Conservation (phyloP, 495 filamentous ascomycete genomes). For the Viridothelium virens region DNA sequence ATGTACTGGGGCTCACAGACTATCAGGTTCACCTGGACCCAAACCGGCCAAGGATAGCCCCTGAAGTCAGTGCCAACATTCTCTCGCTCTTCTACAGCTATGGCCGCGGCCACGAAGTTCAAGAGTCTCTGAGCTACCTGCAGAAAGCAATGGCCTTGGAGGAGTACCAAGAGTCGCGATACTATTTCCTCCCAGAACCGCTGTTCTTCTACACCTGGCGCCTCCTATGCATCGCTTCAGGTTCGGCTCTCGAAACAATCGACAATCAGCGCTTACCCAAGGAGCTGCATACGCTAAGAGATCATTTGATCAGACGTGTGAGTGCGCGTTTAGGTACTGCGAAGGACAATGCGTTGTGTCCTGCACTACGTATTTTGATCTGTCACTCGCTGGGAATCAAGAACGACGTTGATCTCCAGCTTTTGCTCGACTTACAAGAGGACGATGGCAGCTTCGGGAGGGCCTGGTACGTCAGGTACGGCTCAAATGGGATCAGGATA, state of each 20-base stretch:
- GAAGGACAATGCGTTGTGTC: conserved; percentile 16
- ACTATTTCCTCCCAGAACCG: conserved; percentile 16
- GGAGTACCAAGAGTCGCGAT: conserved; percentile 18
- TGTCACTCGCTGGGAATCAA: conserved; percentile 16
- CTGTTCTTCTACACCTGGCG: conserved; percentile 17
- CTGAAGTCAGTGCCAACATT: conserved; percentile 18
- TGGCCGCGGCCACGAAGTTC: conserved; percentile 16
- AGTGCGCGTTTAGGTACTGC: conserved; percentile 17
- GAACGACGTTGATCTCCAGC: conserved; percentile 17
- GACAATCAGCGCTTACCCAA: conserved; percentile 14
- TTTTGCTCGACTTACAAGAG: conserved; percentile 18
- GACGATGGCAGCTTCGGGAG: conserved; percentile 17
- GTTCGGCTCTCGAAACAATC: conserved; percentile 15
- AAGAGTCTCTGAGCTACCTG: conserved; percentile 16
- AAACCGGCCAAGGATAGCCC: conserved; percentile 16
- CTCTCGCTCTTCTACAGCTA: conserved; percentile 17
- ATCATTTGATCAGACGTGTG: conserved; percentile 17
- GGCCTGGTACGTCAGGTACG: conserved; percentile 17
- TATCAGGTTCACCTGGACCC: conserved; percentile 17
- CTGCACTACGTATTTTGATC: conserved; percentile 17
- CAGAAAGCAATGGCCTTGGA: conserved; percentile 17
- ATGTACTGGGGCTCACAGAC: conserved; percentile 13
- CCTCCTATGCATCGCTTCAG: conserved; percentile 17
- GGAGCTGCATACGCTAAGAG: conserved; percentile 17
- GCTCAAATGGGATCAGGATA: conserved; percentile 16